Evolutionary conservation across 306 rosid species (phyloP), one percentile per base, ranked within the genome.

Genomic region (Mimosa pudica): DNA sequence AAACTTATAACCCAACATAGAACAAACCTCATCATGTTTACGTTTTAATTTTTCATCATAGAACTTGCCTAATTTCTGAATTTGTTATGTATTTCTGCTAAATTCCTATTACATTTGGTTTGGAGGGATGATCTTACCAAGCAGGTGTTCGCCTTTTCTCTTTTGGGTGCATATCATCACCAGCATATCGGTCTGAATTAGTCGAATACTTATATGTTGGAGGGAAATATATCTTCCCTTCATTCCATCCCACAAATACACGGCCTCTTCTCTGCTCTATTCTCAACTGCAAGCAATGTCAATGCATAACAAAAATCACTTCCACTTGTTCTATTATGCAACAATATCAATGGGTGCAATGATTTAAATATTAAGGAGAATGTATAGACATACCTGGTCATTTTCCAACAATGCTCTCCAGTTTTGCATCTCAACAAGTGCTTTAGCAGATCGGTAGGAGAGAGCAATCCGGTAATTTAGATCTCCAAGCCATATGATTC

Each of bases 401-500:
- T 87, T 93, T 90, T 96, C 99, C 79, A 96, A 84, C 82, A 96
- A 86, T 82, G 97, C 98, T 88, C 98, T 90, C 99, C 99, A 96
- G 77, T 96, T 96, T 82, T 96, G 99, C 99, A 96, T 96, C 93
- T 96, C 99, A 45, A 96, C 97, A 32, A 96, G 91, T 3, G 99
- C 98, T 84, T 92, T 93, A 32, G 98, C 99, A 78, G 98, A 93
- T 18, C 98, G 98, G 87, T 91, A 90, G 62, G 91, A 80, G 70
- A 93, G 96, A 33, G 97, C 95, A 13, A 96, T 96, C 74, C 99
- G 97, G 78, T 96, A 96, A 82, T 96, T 96, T 71, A 96, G 77
- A 93, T 96, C 99, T 85, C 99, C 99, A 60, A 96, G 99, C 99
- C 99, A 96, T 79, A 96, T 93, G 35, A 93, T 84, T 45, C 98